Base-by-base conservation (phyloP, 495 filamentous ascomycete species). In the Annulohypoxylon maeteangense region DNA sequence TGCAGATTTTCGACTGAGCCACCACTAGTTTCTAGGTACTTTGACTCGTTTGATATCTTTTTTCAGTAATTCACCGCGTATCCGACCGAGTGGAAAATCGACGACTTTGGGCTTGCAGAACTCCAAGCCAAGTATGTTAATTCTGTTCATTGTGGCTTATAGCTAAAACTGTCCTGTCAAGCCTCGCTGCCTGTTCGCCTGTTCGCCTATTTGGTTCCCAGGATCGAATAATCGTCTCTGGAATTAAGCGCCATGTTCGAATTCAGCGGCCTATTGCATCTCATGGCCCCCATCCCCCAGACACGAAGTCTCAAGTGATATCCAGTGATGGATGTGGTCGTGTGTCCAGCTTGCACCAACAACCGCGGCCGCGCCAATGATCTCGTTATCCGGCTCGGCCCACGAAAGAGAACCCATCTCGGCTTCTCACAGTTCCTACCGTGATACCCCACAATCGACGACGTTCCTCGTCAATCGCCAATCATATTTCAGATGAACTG, bases 371-470 rank as follows among this genome's bases (percentile, higher is more conserved):
- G 50, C 50, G 50, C 50, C 50, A 54, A 54, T 54, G 31, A 54
- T 23, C 16, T 54, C 55, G 64, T 60, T 34, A 45, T 36, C 32
- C 64, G 55, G 64, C 42, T 53, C 56, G 55, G 65, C 45, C 50
- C 65, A 61, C 45, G 64, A 16, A 54, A 40, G 45, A 34, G 27
- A 54, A 31, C n/a, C 50, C 50, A 54, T 54, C 16, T 54, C 29
- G 29, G 25, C 27, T 54, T 48, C 51, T 61, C 54, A 70, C 54
- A 51, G 55, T 23, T 60, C 20, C 55, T 62, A 71, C 68, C 62
- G 40, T 60, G n/a, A 62, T 62, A 71, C 68, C 62, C 68, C 68
- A 71, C 68, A 71, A 45, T 71, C 56, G 27, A 58, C 55, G 48
- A 66, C 57, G 40, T 51, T 51, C 40, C 47, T 38, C 20, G 38